A percentile compares a stretch with the other conserved stretches of the same genome.
Conservation (phyloP, 345 rosid species). For the Rhizophora apiculata region DNA sequence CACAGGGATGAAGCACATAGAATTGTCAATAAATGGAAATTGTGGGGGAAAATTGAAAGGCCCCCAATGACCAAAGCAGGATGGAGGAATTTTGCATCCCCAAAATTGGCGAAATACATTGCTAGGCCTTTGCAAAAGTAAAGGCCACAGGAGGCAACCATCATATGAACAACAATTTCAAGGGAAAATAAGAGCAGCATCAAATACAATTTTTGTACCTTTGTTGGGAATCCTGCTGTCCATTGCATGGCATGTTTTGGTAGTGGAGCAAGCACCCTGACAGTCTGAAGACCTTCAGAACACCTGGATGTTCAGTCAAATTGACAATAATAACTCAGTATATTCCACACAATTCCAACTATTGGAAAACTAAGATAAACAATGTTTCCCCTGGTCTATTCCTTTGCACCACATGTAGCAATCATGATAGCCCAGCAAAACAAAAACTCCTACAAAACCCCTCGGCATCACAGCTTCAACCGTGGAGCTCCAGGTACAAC, state of each 20-base stretch:
- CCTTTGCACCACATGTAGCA: not conserved
- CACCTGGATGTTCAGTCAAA: constrained; percentile 45
- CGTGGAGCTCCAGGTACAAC: not conserved
- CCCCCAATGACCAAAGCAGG: not conserved
- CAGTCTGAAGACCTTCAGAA: constrained; percentile 84
- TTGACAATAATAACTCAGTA: not conserved
- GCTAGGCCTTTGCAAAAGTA: not conserved
- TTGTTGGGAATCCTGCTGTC: constrained; percentile 91
- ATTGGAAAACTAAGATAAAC: not conserved
- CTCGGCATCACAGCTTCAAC: not conserved
- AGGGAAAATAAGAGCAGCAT: no score
- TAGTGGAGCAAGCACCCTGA: constrained; percentile 84
- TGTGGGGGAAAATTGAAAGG: not conserved
- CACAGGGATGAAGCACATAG: no score
- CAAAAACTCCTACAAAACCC: not conserved
- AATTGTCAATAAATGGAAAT: no score
- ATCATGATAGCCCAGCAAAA: not conserved
- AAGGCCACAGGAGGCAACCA: no score
- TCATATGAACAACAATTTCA: not conserved
- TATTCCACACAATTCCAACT: not conserved
- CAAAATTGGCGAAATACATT: not conserved
- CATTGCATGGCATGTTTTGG: constrained; percentile 84
- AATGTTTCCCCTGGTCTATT: not conserved
- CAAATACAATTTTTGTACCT: constrained; percentile 35
- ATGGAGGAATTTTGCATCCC: not conserved